A percentile compares a stretch with the other conserved stretches of the same genome.
Conservation (phyloP, 2,329 filamentous ascomycete genomes). For the Aspergillus texensis region DNA sequence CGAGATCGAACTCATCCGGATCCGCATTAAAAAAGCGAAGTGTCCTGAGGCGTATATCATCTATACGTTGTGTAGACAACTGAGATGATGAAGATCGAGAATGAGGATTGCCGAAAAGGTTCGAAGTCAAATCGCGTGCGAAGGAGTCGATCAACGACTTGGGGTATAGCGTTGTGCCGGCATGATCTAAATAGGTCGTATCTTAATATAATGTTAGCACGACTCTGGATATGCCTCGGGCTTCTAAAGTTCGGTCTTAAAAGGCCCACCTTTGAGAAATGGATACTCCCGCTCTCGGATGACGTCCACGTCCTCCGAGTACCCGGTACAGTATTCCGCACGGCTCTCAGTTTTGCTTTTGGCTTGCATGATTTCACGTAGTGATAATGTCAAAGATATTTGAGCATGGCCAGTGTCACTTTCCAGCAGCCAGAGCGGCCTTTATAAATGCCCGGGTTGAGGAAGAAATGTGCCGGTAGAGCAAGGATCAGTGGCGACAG, state of each 20-base stretch:
- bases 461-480: background rate
- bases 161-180: slow-evolving; percentile 82
- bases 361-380: slow-evolving; percentile 4
- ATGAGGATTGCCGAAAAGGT: slow-evolving; percentile 88
- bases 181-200: slow-evolving; percentile 86
- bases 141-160: slow-evolving; percentile 81
- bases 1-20: slow-evolving; percentile 78
- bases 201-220: slow-evolving; percentile 50
- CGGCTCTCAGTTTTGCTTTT: slow-evolving; percentile 4
- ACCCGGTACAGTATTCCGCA: slow-evolving; percentile 32
- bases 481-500: slow-evolving; percentile 1
- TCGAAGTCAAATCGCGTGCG: slow-evolving; percentile 73
- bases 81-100: slow-evolving; percentile 83
- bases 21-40: slow-evolving; percentile 80
- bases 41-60: slow-evolving; percentile 71
- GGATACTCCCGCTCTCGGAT: slow-evolving; percentile 55
- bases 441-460: background rate
- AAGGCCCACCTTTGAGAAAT: slow-evolving; percentile 38
- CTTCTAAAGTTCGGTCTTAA: background rate
- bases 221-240: background rate
- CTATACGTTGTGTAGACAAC: slow-evolving; percentile 71
- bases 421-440: background rate
- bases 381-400: background rate
- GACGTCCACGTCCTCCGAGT: slow-evolving; percentile 49
- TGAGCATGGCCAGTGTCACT: background rate